Base-by-base conservation (phyloP, 495 filamentous ascomycete genomes). In the Hypoxylon subgilvum region DNA sequence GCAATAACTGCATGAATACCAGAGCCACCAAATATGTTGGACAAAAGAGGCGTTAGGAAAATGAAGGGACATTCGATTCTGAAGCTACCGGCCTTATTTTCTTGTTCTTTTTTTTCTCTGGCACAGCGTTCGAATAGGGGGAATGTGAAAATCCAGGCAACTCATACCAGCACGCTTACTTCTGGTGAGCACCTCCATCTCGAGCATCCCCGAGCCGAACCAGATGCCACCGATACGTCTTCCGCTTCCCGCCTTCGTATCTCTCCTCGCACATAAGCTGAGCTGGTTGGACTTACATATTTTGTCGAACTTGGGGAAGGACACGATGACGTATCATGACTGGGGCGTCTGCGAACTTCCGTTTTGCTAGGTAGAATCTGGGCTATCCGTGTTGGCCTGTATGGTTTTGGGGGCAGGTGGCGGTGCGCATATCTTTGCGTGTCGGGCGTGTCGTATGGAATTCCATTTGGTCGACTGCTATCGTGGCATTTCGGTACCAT, bases 31-130 rank as follows among this genome's bases (percentile, higher is more conserved):
- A 40, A 56, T 54, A 65, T 32, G 63, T 62, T 51, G 28, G 56
- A 50, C 53, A 57, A 59, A n/a, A 52, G 61, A 55, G 64, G 61
- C 62, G 64, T 68, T 67, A 46, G 65, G 65, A 53, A 55, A 63
- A 51, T 39, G 49, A 57, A 30, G 23, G 56, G 45, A 48, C 49
- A 60, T 52, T 61, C 52, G 28, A 60, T 56, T 44, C 56, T 60
- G 35, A 34, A 38, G 40, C 51, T 46, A 22, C 38, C 50, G 21
- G 13, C 36, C 42, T 46, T 56, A 17, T 52, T 53, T 58, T 46
- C 48, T 54, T 53, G 39, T 63, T 47, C 41, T 43, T 57, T 63
- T 53, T 46, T 57, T 57, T 53, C 48, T 53, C 38, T 40, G 61
- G 54, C 61, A 58, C 58, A 64, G 48, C 54, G 49, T 54, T 54